Percentiles rank a stretch among this genome's conserved stretches.
Evolutionary conservation across 2,329 filamentous ascomycete genomes (phyloP).

Genomic region (Peltaster fructicola): DNA sequence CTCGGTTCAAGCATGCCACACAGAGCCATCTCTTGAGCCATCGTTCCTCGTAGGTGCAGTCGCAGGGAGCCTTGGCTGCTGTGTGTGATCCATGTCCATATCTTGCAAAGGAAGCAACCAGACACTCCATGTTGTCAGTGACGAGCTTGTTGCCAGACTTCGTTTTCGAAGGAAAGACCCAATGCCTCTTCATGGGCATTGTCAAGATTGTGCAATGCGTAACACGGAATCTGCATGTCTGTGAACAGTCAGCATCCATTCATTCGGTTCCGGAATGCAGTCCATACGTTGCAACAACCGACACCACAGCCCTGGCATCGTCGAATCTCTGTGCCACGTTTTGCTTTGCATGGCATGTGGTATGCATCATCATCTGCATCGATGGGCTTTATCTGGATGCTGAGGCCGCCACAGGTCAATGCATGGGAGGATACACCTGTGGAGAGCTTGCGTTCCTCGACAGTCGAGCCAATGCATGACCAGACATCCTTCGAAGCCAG

Average conservation of each 20-base stretch:
- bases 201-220: slow-evolving; percentile 5
- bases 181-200: slow-evolving; percentile 4
- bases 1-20: slow-evolving; percentile 4
- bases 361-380: no score
- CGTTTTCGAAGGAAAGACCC: slow-evolving; percentile 4
- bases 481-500: slow-evolving; percentile 3
- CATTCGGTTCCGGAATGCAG: no score
- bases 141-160: slow-evolving; percentile 2
- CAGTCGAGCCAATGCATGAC: slow-evolving; percentile 1
- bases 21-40: slow-evolving; percentile 5
- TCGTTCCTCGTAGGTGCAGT: slow-evolving; percentile 4
- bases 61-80: slow-evolving; percentile 2
- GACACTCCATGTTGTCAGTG: slow-evolving; percentile 3
- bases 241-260: no score
- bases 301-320: slow-evolving; percentile 4
- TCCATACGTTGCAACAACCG: slow-evolving; percentile 3
- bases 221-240: slow-evolving; percentile 3
- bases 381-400: slow-evolving; percentile 3
- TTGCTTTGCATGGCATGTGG: no score
- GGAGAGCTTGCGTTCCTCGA: no score
- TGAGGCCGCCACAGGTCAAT: slow-evolving; percentile 1
- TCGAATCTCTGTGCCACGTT: no score
- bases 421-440: slow-evolving; percentile 2
- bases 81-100: slow-evolving; percentile 2
- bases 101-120: slow-evolving; percentile 4